phyloP scores from a whole-genome alignment of 2,329 filamentous ascomycete species.

The Aureobasidium namibiae region DNA sequence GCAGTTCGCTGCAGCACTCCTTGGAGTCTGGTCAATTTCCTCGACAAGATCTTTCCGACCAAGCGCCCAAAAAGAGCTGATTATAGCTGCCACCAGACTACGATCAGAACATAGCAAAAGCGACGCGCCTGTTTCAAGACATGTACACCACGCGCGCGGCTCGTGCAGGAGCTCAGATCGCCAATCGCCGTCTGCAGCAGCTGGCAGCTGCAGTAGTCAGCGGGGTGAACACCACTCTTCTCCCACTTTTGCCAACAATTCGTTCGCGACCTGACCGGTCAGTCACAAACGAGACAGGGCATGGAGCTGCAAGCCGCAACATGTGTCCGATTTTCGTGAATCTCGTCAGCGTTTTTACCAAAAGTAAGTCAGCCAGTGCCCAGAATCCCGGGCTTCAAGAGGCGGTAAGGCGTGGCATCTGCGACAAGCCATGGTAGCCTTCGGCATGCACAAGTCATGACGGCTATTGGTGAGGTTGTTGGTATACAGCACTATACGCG shows the following conservation, averaged over 20 bases:
- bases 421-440: neutral
- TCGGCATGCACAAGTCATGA: neutral
- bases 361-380: neutral
- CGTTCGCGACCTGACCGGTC: constrained; percentile 1
- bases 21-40: neutral
- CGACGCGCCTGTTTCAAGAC: constrained; percentile 1
- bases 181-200: constrained; percentile 5
- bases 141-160: constrained; percentile 1
- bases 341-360: neutral
- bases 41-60: neutral
- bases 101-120: neutral
- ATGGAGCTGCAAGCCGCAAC: neutral
- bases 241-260: constrained; percentile 2
- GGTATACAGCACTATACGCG: constrained; percentile 10
- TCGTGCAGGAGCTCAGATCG: constrained; percentile 10
- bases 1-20: neutral
- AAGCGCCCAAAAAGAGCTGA: neutral
- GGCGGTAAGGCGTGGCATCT: constrained; percentile 3
- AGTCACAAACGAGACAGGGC: constrained; percentile 5
- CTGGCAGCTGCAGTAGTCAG: constrained; percentile 6
- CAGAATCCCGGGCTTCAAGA: neutral
- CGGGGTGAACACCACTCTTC: neutral
- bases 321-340: neutral
- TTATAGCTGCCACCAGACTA: neutral
- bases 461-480: constrained; percentile 2